Evolutionary conservation across 179 eudicot species (phyloP).

Genomic region (Vitellaria paradoxa): DNA sequence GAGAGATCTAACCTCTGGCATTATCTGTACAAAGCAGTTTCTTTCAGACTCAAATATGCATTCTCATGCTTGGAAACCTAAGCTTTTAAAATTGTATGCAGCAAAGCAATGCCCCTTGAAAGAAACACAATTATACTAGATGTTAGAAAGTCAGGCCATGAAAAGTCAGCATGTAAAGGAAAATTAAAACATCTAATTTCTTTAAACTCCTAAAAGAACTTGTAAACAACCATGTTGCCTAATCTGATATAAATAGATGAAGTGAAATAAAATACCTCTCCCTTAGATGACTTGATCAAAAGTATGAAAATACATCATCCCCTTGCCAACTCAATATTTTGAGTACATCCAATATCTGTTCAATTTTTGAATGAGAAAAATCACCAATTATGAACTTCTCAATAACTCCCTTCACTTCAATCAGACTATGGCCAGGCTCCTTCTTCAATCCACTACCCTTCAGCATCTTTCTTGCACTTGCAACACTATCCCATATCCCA

Average conservation of each 20-base stretch:
- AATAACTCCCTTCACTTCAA: constrained; percentile 42
- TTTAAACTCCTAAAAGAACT: neutral
- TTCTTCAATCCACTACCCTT: constrained; percentile 54
- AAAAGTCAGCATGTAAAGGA: neutral
- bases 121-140: neutral
- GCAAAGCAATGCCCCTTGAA: neutral
- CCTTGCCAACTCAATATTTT: constrained; percentile 22
- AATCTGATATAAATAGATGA: neutral
- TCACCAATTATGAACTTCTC: constrained; percentile 51
- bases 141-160: neutral
- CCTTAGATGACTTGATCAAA: constrained; percentile 1
- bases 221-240: neutral
- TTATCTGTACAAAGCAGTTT: neutral
- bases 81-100: neutral
- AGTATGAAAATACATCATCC: constrained; percentile 15
- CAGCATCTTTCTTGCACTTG: constrained; percentile 46
- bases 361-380: constrained; percentile 42
- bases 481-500: constrained; percentile 47
- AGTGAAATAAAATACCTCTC: neutral
- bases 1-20: neutral
- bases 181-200: neutral
- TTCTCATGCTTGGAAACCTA: neutral
- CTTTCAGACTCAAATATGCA: neutral
- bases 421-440: constrained; percentile 54
- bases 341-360: constrained; percentile 33